Evolutionary conservation across 140 eudicot genomes (phyloP).

Genomic region (Anethum foeniculum): DNA sequence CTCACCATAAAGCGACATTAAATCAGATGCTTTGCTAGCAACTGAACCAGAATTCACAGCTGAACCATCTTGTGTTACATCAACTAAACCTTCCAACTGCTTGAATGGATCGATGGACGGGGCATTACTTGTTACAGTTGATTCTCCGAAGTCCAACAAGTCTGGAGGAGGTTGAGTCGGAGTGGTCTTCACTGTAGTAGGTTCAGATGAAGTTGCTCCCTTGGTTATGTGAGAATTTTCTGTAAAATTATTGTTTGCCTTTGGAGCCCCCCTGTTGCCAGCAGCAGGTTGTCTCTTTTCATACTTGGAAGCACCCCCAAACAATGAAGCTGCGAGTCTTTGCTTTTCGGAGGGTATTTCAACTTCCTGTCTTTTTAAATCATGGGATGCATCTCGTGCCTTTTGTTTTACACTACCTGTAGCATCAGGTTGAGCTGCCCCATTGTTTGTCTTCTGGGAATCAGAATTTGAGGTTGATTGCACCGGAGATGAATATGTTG

Average conservation of each 20-base stretch:
- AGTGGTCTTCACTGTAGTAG: slow-evolving; percentile 5
- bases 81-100: slow-evolving; percentile 87
- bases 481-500: slow-evolving; percentile 54
- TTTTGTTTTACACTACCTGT: slow-evolving; percentile 26
- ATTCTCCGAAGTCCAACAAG: slow-evolving; percentile 80
- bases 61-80: slow-evolving; percentile 36
- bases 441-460: slow-evolving; percentile 36
- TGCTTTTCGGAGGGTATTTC: slow-evolving; percentile 81
- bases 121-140: slow-evolving; percentile 26
- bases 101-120: slow-evolving; percentile 57
- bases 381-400: slow-evolving; percentile 37
- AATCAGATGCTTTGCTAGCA: slow-evolving; percentile 41
- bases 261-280: slow-evolving; percentile 48
- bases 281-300: slow-evolving; percentile 54
- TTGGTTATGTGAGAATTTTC: slow-evolving; percentile 12
- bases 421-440: slow-evolving; percentile 34
- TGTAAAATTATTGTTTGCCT: slow-evolving; percentile 29
- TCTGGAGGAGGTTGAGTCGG: slow-evolving; percentile 59
- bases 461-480: slow-evolving; percentile 62
- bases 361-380: slow-evolving; percentile 34
- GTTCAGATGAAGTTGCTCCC: slow-evolving; percentile 13
- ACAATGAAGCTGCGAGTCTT: slow-evolving; percentile 83
- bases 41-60: slow-evolving; percentile 17
- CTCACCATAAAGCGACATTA: slow-evolving; percentile 56
- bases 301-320: slow-evolving; percentile 55